phyloP scores from a whole-genome alignment of 140 eudicot genomes.

The Stevia rebaudiana region DNA sequence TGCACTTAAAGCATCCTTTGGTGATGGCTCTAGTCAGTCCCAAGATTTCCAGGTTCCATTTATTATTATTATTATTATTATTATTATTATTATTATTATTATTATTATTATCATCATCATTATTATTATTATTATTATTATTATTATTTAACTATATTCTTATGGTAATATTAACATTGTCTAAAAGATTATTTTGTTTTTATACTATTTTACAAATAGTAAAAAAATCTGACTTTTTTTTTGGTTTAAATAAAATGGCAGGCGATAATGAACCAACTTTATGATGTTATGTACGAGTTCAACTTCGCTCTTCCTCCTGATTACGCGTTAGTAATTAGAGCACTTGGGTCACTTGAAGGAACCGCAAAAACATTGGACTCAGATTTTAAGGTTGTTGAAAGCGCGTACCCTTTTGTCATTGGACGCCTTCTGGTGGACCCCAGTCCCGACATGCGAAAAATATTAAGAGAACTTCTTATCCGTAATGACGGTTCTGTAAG shows the following conservation, averaged over 20 bases:
- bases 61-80: too few relatives aligned
- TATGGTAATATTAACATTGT: too few relatives aligned
- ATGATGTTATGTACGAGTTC: conserved; percentile 92
- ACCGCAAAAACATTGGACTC: conserved; percentile 95
- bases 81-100: too few relatives aligned
- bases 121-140: too few relatives aligned
- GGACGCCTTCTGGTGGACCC: conserved; percentile 89
- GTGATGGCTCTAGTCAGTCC: conserved; percentile 78
- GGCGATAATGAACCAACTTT: conserved; percentile 89
- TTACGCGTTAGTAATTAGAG: conserved; percentile 90
- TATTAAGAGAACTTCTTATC: conserved; percentile 78
- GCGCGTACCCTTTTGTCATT: conserved; percentile 92
- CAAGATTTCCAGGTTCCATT: conserved; percentile 86
- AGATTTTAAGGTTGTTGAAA: conserved; percentile 85
- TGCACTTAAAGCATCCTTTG: conserved; percentile 77
- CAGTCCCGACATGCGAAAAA: conserved; percentile 91
- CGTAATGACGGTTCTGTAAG: conserved; percentile 90
- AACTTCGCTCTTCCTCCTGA: conserved; percentile 96
- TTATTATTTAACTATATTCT: too few relatives aligned
- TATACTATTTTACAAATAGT: background rate
- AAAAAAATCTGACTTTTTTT: conserved; percentile 7
- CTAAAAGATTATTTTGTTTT: too few relatives aligned
- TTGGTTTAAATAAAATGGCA: conserved; percentile 28
- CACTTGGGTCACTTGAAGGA: conserved; percentile 95
- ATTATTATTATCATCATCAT: too few relatives aligned